phyloP scores from a whole-genome alignment of 192 early-diverging fungal genomes.

The Cetraspora pellucida region DNA sequence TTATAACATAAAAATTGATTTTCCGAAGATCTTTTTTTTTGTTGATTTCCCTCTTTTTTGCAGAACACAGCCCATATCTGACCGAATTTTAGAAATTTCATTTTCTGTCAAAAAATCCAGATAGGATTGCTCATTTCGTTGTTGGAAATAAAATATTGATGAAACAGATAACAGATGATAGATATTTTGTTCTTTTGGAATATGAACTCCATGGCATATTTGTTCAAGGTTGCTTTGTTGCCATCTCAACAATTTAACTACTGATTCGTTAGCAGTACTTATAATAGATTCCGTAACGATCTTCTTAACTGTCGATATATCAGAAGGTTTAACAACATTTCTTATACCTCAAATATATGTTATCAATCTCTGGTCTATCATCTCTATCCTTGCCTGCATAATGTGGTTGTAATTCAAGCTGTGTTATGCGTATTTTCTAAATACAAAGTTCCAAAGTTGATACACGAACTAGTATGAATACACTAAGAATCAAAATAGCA shows the following conservation, averaged over 20 bases:
- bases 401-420: constrained; percentile 11
- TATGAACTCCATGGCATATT: not conserved
- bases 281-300: not conserved
- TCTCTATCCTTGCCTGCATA: constrained; percentile 6
- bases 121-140: constrained; percentile 2
- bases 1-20: too few relatives aligned
- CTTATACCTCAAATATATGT: constrained; percentile 9
- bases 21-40: too few relatives aligned
- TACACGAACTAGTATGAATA: constrained; percentile 6
- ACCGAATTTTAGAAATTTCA: constrained; percentile 23
- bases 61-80: too few relatives aligned
- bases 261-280: not conserved
- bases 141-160: constrained; percentile 14
- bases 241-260: constrained; percentile 14
- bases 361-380: constrained; percentile 24
- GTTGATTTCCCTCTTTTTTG: too few relatives aligned
- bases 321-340: not conserved
- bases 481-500: not conserved
- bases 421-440: constrained; percentile 4
- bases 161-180: not conserved
- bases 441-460: constrained; percentile 15
- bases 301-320: not conserved
- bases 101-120: not conserved
- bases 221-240: constrained; percentile 6
- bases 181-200: constrained; percentile 10